Evolutionary conservation across 2,329 filamentous ascomycete genomes (phyloP), one percentile per base, ranked within the genome.

Genomic region (Grosmannia serpens): DNA sequence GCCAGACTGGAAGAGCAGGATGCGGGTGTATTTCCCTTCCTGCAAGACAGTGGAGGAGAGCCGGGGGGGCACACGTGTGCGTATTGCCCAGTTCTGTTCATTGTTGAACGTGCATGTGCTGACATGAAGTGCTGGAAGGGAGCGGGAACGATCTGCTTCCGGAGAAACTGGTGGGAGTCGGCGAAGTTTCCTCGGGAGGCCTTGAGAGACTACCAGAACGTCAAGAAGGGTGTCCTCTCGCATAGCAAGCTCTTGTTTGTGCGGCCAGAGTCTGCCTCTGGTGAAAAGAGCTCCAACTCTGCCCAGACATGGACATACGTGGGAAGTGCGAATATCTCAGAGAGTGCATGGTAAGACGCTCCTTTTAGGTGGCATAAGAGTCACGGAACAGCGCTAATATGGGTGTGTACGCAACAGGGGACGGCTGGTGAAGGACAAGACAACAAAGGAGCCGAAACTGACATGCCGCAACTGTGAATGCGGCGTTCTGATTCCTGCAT

Each of bases 391-490:
- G 24, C 15, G 11, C 47, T 50, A 31, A 50, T 27, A 17, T n/a
- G 47, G 3, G 17, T 41, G 20, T 10, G 41, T n/a, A 44, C 41
- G 20, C 20, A 20, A 20, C 57, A 89, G 87, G 92, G 94, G 92
- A 26, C 84, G 84, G 53, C 72, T 96, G 33, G 82, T 85, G 57
- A 84, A 85, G 66, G 86, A 95, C 65, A 83, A 80, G 64, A 72
- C 70, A 9, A 86, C 82, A 2, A 85, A 85, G 61, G 72, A 81
- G 61, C 81, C 84, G 15, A 95, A 90, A 70, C 77, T 97, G 62
- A 91, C 81, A 62, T 91, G 88, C 70, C 84, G 88, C 58, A 99
- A 97, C 70, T 97, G 92, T 91, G 94, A 97, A 73, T 96, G 91
- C 67, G 94, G 94, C 41, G 88, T 99, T 1, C 65, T 97, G 27